Evolutionary conservation across 805 yeast genomes (phyloP), one percentile per base, ranked within the genome.

Genomic region (Helenozyma rhizophorensis): DNA sequence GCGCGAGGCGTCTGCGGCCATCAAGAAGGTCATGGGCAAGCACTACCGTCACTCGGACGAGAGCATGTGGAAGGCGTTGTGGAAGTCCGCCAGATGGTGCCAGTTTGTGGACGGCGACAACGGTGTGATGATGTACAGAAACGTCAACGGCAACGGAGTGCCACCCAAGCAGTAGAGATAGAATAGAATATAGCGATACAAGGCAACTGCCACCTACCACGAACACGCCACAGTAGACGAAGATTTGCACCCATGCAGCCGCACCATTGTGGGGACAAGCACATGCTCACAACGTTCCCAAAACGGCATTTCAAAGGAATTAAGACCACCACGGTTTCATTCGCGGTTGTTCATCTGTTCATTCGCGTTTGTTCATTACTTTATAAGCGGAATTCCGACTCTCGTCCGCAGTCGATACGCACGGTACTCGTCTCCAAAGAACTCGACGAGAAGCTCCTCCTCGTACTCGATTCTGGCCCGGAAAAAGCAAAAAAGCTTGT

Each of bases 21-120:
- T 85, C 60, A 76, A 79, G 65, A 76, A 79, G 60, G 90, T 82
- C 40, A 80, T 85, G 93, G 95, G 95, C 49, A 72, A 74, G 45
- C 87, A 83, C 60, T 86, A 85, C 68, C 71, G 68, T 40, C 62
- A 72, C 51, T 63, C 71, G 34, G 80, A 70, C 45, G 85, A 84
- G 60, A 83, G 74, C 68, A 81, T 86, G 87, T 77, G 83, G 78
- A 54, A 58, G 33, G 64, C 79, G 25, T 70, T 74, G 50, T 86
- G 83, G 71, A 77, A 76, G 49, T 58, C 73, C 25, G 76, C 74
- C 24, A 72, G 86, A 66, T 52, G 64, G 48, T 81, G 88, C 52
- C 87, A 81, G 56, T 81, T 74, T 45, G 85, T 81, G 36, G 88
- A 80, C 41, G 87, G 84, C 50, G 78, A 76, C 42, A 69, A 73